Base-by-base conservation (phyloP, 305 asterid genomes). In the Fraxinus floribunda region DNA sequence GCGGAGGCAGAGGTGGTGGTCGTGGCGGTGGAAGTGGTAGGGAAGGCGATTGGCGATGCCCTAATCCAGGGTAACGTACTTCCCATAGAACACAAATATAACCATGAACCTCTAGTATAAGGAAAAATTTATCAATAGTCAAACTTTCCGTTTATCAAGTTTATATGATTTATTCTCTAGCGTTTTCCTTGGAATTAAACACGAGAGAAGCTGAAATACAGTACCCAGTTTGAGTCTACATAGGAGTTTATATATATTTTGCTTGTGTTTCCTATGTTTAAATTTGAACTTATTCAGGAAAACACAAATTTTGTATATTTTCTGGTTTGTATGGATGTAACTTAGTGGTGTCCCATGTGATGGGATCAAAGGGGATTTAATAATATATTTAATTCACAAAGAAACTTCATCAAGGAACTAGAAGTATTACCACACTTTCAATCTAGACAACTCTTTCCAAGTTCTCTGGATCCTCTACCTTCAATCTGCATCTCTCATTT, bases 21-120 rank as follows among this genome's bases (percentile, higher is more conserved):
- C 89, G 98, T 4, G 91, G 97, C 29, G 92, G 97, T 35, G 99
- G 98, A 86, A 85, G 98, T 71, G 99, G 98, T 62, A 89, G 97
- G 91, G 99, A 92, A 2, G 99, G 99, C 5, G 99, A 96, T 75
- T 96, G 99, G 99, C 97, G 90, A 29, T 96, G 99, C 86, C 99
- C 99, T 78, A 90, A 92, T 86, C 88, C 91, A 38, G 90, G 98
- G 99, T 96, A 89, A 83, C 71, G 24, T 7, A 44, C 49, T 79
- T 75, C 66, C 32, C 29, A 70, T 32, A 66, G 11, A 71, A 29
- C 20, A 4, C 24, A 30, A 13, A 30, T 70, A 15, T 13, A 13
- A 18, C 20, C 13, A 10, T 7, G 36, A 13, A 32, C 9, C 16
- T 70, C 35, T 5, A 55, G 10, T 55, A n/a, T 5, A 15, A 7